Conservation (phyloP, 225 moss, liverwort and hornwort species). For the Neckera pumila region DNA sequence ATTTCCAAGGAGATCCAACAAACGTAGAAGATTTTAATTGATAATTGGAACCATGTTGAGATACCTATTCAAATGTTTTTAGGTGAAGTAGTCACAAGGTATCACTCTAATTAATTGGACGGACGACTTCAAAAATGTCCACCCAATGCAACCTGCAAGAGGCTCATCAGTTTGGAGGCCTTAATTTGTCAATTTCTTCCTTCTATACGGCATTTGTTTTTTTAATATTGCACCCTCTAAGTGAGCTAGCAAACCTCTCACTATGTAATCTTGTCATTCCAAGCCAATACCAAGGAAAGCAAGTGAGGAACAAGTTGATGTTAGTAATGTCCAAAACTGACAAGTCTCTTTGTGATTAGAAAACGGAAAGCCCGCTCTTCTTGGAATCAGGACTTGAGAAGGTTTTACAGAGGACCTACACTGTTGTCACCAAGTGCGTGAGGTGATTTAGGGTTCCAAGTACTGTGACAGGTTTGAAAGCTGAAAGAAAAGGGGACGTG, state of each 20-base stretch:
- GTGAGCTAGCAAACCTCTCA: background rate
- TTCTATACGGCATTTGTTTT: rapidly evolving
- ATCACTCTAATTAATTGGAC: no score
- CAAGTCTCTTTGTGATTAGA: background rate
- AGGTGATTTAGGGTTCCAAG: background rate
- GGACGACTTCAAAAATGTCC: rapidly evolving
- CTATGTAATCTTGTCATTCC: background rate
- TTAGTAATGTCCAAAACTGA: background rate
- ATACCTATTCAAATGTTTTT: no score
- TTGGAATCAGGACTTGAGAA: background rate
- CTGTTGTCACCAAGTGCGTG: rapidly evolving
- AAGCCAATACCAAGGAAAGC: background rate
- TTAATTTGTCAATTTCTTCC: no score
- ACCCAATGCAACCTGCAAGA: no score
- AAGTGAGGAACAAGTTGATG: background rate
- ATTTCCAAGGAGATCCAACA: no score
- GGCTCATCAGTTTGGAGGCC: no score
- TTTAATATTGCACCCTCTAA: rapidly evolving
- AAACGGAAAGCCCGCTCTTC: background rate
- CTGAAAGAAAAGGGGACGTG: background rate
- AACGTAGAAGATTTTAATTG: no score
- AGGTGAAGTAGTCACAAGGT: no score
- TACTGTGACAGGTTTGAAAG: background rate
- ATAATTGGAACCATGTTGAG: no score
- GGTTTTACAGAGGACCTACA: background rate